Base-by-base conservation (phyloP, 495 filamentous ascomycete species). In the Tricharina praecox region DNA sequence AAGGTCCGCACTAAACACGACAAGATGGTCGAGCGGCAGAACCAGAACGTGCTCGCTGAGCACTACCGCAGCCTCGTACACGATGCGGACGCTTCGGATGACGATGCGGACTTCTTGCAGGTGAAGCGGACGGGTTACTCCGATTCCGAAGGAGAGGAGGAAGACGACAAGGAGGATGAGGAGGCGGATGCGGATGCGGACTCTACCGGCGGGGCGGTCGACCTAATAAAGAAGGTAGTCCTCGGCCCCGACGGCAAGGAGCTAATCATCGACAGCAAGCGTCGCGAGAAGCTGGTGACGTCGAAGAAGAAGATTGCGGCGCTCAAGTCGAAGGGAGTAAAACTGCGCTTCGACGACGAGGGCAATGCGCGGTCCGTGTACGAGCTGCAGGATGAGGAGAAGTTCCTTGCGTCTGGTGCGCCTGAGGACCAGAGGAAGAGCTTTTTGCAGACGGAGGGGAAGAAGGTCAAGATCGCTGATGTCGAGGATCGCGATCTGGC, bases 281-380 rank as follows among this genome's bases (percentile, higher is more conserved):
- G 90, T 16, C 78, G 80, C 55, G 87, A 92, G 66, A 94, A 93
- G 64, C 73, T 93, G 23, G 74, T 95, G 54, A 82, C 79, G 47
- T 92, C 84, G 21, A 95, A 95, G 70, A 93, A 94, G 70, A 84
- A 88, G 64, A 69, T 94, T 20, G 71, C 79, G 50, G 90, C 93
- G 61, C 77, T 81, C 63, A 92, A 86, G 64, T 79, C 80, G 55
- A 81, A 80, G 62, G 82, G 82, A 32, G 78, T 70, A 37, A 92
- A 84, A 55, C 65, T 95, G 4, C 68, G 94, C 36, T 99, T 83
- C 62, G 92, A 99, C 65, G 86, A 93, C 48, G 85, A 95, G 7
- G 90, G 88, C 49, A 74, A 74, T 41, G 68, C 85, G 1, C 86
- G 88, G 62, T 73, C 81, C 45, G 45, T 90, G 4, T 94, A 96